These are phyloP conservation scores for Dalbergia cultrata DNA, from an alignment of 306 rosid species.

Conservation along the genomic window DNA sequence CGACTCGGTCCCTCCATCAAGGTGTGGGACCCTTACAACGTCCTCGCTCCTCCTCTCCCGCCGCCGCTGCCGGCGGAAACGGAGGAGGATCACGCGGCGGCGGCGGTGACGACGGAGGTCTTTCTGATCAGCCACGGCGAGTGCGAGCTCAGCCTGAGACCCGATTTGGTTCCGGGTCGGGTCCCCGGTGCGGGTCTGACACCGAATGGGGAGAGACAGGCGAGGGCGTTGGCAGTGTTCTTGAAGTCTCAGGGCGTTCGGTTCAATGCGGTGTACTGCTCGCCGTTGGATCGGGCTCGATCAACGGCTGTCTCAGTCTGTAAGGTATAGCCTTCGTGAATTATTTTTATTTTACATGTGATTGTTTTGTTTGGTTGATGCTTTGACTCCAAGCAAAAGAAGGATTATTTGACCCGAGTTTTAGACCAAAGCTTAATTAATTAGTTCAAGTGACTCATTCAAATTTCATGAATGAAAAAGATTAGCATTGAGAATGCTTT, in stretches of 20 bases:
- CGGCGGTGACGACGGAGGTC: slow-evolving; percentile 74
- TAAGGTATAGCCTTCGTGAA: slow-evolving; percentile 48
- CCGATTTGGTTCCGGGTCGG: slow-evolving; percentile 82
- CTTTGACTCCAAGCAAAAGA: neutral
- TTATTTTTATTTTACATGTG: neutral
- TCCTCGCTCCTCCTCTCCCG: slow-evolving; percentile 72
- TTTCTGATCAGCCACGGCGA: slow-evolving; percentile 90
- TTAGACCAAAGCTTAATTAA: neutral
- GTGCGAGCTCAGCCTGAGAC: slow-evolving; percentile 77
- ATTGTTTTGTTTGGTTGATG: slow-evolving; percentile 14
- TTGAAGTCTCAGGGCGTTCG: slow-evolving; percentile 84
- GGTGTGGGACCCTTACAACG: slow-evolving; percentile 99
- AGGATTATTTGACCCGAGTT: neutral
- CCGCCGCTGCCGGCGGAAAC: slow-evolving; percentile 61
- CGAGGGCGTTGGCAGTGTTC: slow-evolving; percentile 94
- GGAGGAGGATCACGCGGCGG: slow-evolving; percentile 70
- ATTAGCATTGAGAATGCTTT: no score
- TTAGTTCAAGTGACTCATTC: neutral
- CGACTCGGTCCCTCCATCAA: slow-evolving; percentile 89
- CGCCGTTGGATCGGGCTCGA: slow-evolving; percentile 88
- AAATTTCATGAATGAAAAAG: neutral
- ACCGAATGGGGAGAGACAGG: slow-evolving; percentile 80
- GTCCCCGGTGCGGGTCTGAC: slow-evolving; percentile 76
- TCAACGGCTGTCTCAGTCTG: slow-evolving; percentile 80
- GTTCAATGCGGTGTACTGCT: slow-evolving; percentile 79